Conservation (phyloP, 2,329 filamentous ascomycete genomes). For the Hawksworthiomyces lignivorus region DNA sequence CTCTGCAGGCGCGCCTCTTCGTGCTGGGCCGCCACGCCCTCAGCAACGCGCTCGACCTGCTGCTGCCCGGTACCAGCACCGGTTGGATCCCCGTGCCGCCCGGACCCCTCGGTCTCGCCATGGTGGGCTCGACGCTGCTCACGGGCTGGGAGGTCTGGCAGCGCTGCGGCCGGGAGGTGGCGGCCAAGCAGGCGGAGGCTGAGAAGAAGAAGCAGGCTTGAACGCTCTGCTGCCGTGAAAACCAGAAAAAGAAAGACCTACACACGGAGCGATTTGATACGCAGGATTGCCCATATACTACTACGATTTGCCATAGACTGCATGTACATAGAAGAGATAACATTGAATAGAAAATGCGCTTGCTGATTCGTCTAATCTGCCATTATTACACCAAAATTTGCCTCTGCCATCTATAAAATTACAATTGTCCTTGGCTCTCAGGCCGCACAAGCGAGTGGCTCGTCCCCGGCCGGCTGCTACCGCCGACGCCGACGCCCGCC, state of each 20-base stretch:
- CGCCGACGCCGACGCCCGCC: constrained; percentile 1
- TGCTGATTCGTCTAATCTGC: too few relatives aligned
- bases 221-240: not conserved
- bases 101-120: constrained; percentile 47
- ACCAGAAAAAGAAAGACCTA: too few relatives aligned
- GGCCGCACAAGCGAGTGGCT: constrained; percentile 3
- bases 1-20: constrained; percentile 17
- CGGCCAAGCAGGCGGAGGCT: not conserved
- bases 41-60: constrained; percentile 53
- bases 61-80: constrained; percentile 51
- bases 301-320: too few relatives aligned
- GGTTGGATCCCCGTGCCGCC: constrained; percentile 51
- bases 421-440: not conserved
- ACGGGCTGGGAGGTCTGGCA: constrained; percentile 57
- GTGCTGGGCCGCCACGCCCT: constrained; percentile 40
- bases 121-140: constrained; percentile 55
- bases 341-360: too few relatives aligned
- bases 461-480: constrained; percentile 12
- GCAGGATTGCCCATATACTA: too few relatives aligned
- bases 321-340: not conserved
- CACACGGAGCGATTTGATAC: too few relatives aligned
- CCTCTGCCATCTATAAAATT: too few relatives aligned
- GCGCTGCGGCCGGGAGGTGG: constrained; percentile 10
- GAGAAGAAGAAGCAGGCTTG: not conserved
- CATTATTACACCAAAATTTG: too few relatives aligned